These are phyloP conservation scores for Prosopis cineraria DNA, from an alignment of 306 rosid species.

Conservation along the genomic window DNA sequence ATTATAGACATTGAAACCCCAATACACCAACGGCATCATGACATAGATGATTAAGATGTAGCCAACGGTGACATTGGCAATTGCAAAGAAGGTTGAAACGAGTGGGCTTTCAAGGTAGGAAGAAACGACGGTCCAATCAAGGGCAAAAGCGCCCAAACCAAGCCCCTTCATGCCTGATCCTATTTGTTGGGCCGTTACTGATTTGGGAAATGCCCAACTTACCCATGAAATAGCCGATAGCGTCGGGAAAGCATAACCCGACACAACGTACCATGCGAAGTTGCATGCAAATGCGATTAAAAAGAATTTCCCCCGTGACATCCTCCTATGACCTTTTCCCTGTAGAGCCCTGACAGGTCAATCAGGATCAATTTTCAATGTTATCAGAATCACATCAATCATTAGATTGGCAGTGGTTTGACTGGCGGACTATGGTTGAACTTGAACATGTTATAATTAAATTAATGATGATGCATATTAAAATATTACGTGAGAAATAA, in stretches of 20 bases:
- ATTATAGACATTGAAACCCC: constrained; percentile 55
- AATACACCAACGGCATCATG: constrained; percentile 53
- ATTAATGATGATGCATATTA: too few species aligned
- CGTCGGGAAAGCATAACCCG: constrained; percentile 56
- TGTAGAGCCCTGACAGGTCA: constrained; percentile 68
- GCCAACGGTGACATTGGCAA: constrained; percentile 53
- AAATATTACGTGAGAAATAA: too few species aligned
- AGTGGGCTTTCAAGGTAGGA: constrained; percentile 61
- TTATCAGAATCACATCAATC: too few species aligned
- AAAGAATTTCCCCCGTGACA: constrained; percentile 68
- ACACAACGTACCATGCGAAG: constrained; percentile 64
- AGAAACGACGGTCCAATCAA: constrained; percentile 65
- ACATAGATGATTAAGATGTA: constrained; percentile 47
- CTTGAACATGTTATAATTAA: too few species aligned
- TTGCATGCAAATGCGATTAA: constrained; percentile 60
- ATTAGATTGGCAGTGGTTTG: too few species aligned
- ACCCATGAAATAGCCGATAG: constrained; percentile 65
- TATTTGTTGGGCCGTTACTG: constrained; percentile 62
- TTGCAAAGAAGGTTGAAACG: constrained; percentile 61
- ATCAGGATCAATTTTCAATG: too few species aligned
- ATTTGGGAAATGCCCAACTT: constrained; percentile 56
- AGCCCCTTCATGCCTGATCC: constrained; percentile 67
- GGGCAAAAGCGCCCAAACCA: constrained; percentile 59
- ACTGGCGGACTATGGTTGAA: too few species aligned
- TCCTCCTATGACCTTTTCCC: constrained; percentile 52